These are phyloP conservation scores for Sonneratia alba DNA, from an alignment of 345 rosid genomes.

Conservation along the genomic window DNA sequence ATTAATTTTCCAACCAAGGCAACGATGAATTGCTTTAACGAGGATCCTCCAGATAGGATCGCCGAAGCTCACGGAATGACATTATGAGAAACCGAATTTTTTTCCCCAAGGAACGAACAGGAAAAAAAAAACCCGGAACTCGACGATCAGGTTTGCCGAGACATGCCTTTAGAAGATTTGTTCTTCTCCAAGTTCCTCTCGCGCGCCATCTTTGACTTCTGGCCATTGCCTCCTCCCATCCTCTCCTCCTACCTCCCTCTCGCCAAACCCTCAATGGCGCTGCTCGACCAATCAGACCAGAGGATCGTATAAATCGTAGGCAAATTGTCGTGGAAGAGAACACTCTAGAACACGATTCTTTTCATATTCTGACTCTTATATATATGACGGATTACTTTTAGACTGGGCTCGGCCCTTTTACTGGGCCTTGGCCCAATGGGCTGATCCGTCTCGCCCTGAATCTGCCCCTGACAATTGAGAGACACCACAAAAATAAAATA, in stretches of 20 bases:
- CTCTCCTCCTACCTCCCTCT: neutral
- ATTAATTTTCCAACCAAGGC: neutral
- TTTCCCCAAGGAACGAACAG: too few relatives aligned
- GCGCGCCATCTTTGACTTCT: slow-evolving; percentile 47
- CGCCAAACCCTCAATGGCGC: slow-evolving; percentile 7
- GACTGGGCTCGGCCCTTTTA: neutral
- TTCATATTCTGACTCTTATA: neutral
- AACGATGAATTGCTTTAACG: too few relatives aligned
- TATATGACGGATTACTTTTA: neutral
- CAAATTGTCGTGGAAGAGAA: too few relatives aligned
- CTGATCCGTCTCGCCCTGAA: neutral
- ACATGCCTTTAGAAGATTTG: slow-evolving; percentile 29
- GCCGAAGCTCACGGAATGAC: neutral
- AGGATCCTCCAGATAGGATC: neutral
- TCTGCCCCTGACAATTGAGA: too few relatives aligned
- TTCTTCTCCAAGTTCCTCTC: slow-evolving; percentile 41
- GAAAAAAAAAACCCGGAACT: too few relatives aligned
- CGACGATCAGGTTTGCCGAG: too few relatives aligned
- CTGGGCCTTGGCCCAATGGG: neutral
- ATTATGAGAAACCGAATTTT: too few relatives aligned
- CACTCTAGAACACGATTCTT: too few relatives aligned
- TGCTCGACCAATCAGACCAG: neutral
- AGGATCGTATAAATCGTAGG: neutral
- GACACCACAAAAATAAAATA: too few relatives aligned
- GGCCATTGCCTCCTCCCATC: slow-evolving; percentile 51